These are phyloP conservation scores for Candida yuanshanica DNA, from an alignment of 805 yeast genomes.

Conservation along the genomic window DNA sequence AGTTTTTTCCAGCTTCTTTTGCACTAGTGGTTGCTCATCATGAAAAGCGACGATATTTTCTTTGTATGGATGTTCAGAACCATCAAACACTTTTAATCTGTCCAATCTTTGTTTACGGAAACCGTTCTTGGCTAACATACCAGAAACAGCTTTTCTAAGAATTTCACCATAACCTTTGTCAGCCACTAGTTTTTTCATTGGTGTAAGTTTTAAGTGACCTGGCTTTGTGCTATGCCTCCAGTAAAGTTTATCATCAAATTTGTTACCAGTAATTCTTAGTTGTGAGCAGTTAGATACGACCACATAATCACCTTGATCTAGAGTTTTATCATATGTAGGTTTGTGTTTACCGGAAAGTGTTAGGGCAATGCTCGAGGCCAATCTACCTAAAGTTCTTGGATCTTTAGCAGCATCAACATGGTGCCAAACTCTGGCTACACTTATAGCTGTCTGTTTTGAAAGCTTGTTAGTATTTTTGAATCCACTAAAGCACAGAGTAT, in stretches of 20 bases:
- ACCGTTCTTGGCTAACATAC: slow-evolving; percentile 93
- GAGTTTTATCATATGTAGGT: slow-evolving; percentile 71
- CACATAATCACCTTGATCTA: slow-evolving; percentile 94
- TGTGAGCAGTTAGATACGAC: slow-evolving; percentile 90
- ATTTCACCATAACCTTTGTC: slow-evolving; percentile 89
- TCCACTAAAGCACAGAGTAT: too few species aligned
- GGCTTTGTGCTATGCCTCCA: slow-evolving; percentile 89
- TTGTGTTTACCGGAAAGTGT: slow-evolving; percentile 96
- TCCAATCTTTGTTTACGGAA: slow-evolving; percentile 73
- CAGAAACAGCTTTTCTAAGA: slow-evolving; percentile 81
- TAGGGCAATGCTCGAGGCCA: slow-evolving; percentile 84
- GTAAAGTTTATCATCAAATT: slow-evolving; percentile 73
- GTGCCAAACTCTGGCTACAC: slow-evolving; percentile 90
- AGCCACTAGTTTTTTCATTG: slow-evolving; percentile 70
- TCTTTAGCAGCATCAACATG: slow-evolving; percentile 89
- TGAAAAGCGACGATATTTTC: slow-evolving; percentile 81
- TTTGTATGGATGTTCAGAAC: slow-evolving; percentile 80
- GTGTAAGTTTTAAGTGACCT: slow-evolving; percentile 76
- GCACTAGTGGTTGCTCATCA: slow-evolving; percentile 58
- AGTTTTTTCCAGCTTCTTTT: slow-evolving; percentile 31
- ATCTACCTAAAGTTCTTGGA: slow-evolving; percentile 80
- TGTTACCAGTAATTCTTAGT: slow-evolving; percentile 79
- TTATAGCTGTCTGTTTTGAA: slow-evolving; percentile 49
- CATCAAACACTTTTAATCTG: slow-evolving; percentile 83
- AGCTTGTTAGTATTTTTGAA: not conserved